A percentile compares a stretch with the other conserved stretches of the same genome.
These are phyloP conservation scores for Bruguiera hainesii DNA, from an alignment of 441 rosid species.

Conservation along the genomic window DNA sequence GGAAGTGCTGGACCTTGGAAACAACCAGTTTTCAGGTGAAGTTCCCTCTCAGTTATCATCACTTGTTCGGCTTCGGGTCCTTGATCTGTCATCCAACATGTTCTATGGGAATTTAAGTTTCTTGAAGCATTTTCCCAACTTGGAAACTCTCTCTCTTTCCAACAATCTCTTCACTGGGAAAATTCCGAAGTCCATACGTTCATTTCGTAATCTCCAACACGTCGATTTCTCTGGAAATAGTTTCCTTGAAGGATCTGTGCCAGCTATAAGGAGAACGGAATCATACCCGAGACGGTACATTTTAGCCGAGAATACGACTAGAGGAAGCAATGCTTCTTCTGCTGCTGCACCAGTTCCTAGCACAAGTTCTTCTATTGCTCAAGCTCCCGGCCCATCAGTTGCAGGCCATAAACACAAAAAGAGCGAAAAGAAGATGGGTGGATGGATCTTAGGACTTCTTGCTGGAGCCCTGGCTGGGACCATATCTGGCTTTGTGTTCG, in stretches of 20 bases:
- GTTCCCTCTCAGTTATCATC: constrained; percentile 52
- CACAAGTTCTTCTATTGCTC: constrained; percentile 1
- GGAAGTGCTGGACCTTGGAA: constrained; percentile 60
- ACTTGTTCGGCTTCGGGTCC: constrained; percentile 54
- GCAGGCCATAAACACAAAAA: constrained; percentile 17
- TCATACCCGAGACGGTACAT: constrained; percentile 53
- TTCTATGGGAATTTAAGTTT: constrained; percentile 73
- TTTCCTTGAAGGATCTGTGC: constrained; percentile 56
- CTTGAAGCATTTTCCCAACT: constrained; percentile 64
- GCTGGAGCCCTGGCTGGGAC: constrained; percentile 63
- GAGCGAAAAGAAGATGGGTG: constrained; percentile 35
- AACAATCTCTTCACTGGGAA: constrained; percentile 76
- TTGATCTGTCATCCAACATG: constrained; percentile 63
- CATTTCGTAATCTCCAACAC: constrained; percentile 71
- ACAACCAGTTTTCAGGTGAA: constrained; percentile 60
- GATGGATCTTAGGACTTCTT: constrained; percentile 58
- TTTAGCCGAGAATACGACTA: constrained; percentile 39
- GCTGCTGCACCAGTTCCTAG: constrained; percentile 18
- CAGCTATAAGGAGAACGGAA: constrained; percentile 40
- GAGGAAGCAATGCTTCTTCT: constrained; percentile 9
- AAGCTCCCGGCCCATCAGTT: constrained; percentile 28
- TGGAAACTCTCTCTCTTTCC: constrained; percentile 70
- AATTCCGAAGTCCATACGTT: constrained; percentile 53
- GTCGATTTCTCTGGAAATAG: constrained; percentile 67
- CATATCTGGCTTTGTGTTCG: constrained; percentile 66